A percentile compares a stretch with the other conserved stretches of the same genome.
These are phyloP conservation scores for Rhodotorula babjevae DNA, from an alignment of 768 basidiomycete genomes.

Conservation along the genomic window DNA sequence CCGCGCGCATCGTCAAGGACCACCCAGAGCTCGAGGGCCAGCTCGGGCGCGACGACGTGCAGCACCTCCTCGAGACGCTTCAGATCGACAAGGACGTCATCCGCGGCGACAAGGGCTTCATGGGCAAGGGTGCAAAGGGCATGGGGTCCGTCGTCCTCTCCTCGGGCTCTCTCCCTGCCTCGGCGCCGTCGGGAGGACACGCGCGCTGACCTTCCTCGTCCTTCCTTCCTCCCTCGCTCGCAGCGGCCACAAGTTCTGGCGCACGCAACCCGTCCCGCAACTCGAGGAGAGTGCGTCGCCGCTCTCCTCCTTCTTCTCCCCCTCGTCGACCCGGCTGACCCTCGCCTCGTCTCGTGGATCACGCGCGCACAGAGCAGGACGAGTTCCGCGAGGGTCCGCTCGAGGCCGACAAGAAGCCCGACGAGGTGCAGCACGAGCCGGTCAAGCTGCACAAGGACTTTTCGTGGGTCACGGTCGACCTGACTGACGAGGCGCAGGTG, in stretches of 20 bases:
- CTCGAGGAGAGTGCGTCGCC: constrained; percentile 52
- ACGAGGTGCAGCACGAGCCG: constrained; percentile 80
- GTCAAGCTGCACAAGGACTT: constrained; percentile 86
- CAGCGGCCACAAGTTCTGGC: constrained; percentile 68
- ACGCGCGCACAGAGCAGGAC: constrained; percentile 55
- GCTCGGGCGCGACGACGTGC: constrained; percentile 63
- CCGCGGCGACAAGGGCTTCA: constrained; percentile 71
- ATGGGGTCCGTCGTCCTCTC: constrained; percentile 48
- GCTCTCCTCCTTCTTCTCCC: not conserved
- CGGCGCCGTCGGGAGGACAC: too few species aligned
- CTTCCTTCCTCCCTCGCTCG: not conserved
- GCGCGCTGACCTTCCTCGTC: too few species aligned
- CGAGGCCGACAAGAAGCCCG: constrained; percentile 68
- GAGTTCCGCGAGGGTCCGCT: constrained; percentile 68
- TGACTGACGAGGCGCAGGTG: constrained; percentile 64
- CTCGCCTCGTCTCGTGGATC: too few species aligned
- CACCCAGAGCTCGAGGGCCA: constrained; percentile 60
- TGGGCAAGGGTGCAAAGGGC: constrained; percentile 71
- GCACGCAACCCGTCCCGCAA: constrained; percentile 94
- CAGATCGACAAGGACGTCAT: constrained; percentile 58
- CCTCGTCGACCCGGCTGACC: not conserved
- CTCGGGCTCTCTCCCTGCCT: too few species aligned
- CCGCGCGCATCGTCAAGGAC: constrained; percentile 61
- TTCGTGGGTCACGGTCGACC: constrained; percentile 79
- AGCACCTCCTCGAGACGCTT: constrained; percentile 60